Base-by-base conservation (phyloP, 805 yeast species). In the Brettanomyces nanus region DNA sequence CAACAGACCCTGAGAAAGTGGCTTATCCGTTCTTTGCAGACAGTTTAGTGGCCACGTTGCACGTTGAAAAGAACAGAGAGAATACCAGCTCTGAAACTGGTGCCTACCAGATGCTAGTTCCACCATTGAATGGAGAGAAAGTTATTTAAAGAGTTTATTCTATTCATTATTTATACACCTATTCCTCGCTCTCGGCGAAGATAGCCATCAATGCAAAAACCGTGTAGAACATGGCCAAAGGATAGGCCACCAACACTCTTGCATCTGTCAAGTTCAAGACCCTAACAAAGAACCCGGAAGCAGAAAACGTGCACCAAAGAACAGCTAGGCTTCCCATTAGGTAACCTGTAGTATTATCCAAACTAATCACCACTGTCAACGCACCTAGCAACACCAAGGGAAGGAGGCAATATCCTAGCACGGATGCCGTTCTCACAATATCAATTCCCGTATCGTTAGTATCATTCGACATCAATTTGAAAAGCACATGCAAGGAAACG, bases 141-240 rank as follows among this genome's bases (percentile, higher is more conserved):
- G n/a, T 23, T 11, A 7, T 23, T 9, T 23, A 9, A 23, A 23
- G 10, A 23, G 11, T 9, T 23, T 11, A 9, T 23, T 11, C 11
- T 23, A 23, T 11, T 11, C 10, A 23, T 11, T 23, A 11, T 11
- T 23, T 23, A 7, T 21, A 13, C 27, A 15, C 17, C 37, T 31
- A 46, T 28, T 45, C 44, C 26, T 53, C 52, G 37, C 56, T 58
- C 42, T 59, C 65, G 9, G 52, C 64, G 45, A 92, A 92, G 25
- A 92, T 81, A 1, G 96, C 94, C 95, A 92, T 87, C 48, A 92
- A 69, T 23, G 97, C 95, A 69, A 92, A 92, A 3, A 90, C 89
- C 40, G 89, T 77, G 68, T 92, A 92, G 57, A 90, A 90, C 64
- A 92, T 75, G 11, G 83, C 79, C 52, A 92, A 68, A 2, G 98